phyloP scores from a whole-genome alignment of 768 basidiomycete genomes.

The Lentinula sp. region DNA sequence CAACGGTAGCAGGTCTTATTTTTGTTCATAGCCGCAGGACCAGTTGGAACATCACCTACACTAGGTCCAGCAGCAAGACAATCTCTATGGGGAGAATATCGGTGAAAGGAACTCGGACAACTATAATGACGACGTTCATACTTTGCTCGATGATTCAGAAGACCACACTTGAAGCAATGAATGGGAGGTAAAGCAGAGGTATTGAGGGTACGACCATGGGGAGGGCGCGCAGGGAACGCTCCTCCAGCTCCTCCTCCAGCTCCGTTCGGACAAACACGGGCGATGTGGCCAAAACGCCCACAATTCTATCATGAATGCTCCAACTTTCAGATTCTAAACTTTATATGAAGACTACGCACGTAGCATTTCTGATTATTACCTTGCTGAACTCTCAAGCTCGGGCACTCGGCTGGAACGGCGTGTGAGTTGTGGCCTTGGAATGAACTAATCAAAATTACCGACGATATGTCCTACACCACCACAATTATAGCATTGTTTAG shows the following conservation, averaged over 20 bases:
- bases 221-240: constrained; percentile 63
- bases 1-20: constrained; percentile 86
- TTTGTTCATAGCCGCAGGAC: constrained; percentile 46
- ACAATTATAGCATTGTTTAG: constrained; percentile 91
- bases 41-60: constrained; percentile 40
- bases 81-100: constrained; percentile 41
- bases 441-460: constrained; percentile 21
- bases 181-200: constrained; percentile 74
- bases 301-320: constrained; percentile 47
- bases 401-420: constrained; percentile 58
- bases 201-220: constrained; percentile 70
- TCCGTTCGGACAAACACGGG: constrained; percentile 63
- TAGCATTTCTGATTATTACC: constrained; percentile 76
- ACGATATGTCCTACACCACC: constrained; percentile 89
- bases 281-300: constrained; percentile 79
- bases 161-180: constrained; percentile 87
- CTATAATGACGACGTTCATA: constrained; percentile 21
- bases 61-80: constrained; percentile 69
- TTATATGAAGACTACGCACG: constrained; percentile 36
- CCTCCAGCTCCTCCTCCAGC: constrained; percentile 26
- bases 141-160: constrained; percentile 85
- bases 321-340: background rate
- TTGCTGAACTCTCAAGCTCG: constrained; percentile 65
- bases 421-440: background rate
- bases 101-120: background rate